Evolutionary conservation across 2,329 filamentous ascomycete species (phyloP).

Genomic region (Gnomoniopsis sp.): DNA sequence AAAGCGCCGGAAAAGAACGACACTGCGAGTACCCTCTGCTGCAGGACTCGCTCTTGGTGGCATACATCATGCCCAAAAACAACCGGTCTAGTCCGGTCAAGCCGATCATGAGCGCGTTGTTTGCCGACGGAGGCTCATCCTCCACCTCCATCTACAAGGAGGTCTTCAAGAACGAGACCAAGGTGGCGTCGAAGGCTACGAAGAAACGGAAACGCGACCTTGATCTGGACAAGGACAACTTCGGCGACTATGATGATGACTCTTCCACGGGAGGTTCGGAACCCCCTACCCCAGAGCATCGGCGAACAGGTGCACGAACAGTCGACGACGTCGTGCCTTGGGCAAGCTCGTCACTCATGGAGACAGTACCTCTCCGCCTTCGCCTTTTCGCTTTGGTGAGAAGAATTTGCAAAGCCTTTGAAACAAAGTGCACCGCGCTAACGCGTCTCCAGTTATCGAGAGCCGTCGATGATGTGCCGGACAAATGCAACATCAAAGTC

Average conservation of each 20-base stretch:
- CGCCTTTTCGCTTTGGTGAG: conserved; percentile 58
- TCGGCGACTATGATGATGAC: conserved; percentile 56
- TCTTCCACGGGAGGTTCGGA: conserved; percentile 45
- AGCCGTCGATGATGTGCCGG: conserved; percentile 42
- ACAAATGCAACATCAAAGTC: conserved; percentile 33
- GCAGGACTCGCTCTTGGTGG: conserved; percentile 55
- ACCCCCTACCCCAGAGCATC: conserved; percentile 41
- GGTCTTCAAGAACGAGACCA: conserved; percentile 65
- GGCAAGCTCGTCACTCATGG: conserved; percentile 36
- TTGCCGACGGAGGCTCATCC: conserved; percentile 60
- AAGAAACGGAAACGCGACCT: conserved; percentile 51
- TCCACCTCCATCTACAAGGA: conserved; percentile 56
- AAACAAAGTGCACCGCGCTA: conserved; percentile 13
- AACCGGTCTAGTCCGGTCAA: conserved; percentile 43
- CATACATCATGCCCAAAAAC: conserved; percentile 48
- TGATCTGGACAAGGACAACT: conserved; percentile 58
- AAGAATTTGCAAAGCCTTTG: not conserved
- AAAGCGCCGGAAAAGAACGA: conserved; percentile 24
- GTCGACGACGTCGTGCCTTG: conserved; percentile 17
- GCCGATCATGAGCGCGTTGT: conserved; percentile 62
- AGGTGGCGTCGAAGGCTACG: conserved; percentile 36
- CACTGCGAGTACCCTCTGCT: conserved; percentile 33
- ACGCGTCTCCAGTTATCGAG: conserved; percentile 37
- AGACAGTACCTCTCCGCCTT: conserved; percentile 60
- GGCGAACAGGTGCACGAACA: conserved; percentile 30